Percentiles rank a stretch among this genome's conserved stretches.
Evolutionary conservation across 2,329 filamentous ascomycete genomes (phyloP).

Genomic region (Sporothrix schenckii): DNA sequence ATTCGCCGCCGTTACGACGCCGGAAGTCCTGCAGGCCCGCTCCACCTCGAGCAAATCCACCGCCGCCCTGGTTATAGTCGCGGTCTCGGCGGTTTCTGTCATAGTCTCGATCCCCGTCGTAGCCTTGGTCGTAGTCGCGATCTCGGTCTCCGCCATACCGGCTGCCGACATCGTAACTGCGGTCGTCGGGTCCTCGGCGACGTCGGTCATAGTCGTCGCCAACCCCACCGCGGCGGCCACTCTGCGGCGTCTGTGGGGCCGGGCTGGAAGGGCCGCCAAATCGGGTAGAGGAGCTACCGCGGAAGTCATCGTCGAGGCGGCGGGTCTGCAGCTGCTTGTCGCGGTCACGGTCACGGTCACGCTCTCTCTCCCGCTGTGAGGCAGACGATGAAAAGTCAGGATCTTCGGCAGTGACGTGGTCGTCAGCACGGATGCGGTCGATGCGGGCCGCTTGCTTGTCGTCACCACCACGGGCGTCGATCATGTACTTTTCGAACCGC

Average conservation of each 20-base stretch:
- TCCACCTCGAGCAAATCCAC: background rate
- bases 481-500: slow-evolving; percentile 31
- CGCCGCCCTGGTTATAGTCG: background rate
- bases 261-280: background rate
- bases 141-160: background rate
- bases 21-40: background rate
- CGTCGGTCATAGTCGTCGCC: slow-evolving; percentile 2
- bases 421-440: slow-evolving; percentile 27
- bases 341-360: background rate
- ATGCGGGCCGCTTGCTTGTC: slow-evolving; percentile 13
- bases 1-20: slow-evolving; percentile 6
- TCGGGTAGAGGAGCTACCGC: background rate
- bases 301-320: slow-evolving; percentile 4
- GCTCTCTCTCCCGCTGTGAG: background rate
- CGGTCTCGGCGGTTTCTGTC: slow-evolving; percentile 16
- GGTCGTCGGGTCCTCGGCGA: background rate
- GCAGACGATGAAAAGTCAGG: background rate
- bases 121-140: background rate
- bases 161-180: background rate
- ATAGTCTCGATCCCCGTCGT: background rate
- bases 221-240: background rate
- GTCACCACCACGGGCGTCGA: slow-evolving; percentile 21
- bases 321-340: slow-evolving; percentile 3
- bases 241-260: slow-evolving; percentile 17
- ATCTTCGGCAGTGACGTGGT: slow-evolving; percentile 17